Conservation (phyloP, 2,329 filamentous ascomycete genomes). For the Clarireedia hainanense region DNA sequence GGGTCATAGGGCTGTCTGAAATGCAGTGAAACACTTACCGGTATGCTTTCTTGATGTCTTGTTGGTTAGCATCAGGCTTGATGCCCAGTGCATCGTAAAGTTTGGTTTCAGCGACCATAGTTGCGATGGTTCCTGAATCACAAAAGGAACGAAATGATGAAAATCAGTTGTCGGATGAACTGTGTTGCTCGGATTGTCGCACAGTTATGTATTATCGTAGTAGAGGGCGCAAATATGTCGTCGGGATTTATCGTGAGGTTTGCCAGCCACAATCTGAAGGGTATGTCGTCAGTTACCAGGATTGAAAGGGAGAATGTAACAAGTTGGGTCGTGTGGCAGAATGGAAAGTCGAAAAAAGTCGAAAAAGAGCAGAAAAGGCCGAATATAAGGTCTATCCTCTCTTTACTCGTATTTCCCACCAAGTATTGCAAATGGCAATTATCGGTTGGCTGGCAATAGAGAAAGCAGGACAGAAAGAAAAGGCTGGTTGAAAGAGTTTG, state of each 20-base stretch:
- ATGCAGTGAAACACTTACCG: constrained; percentile 45
- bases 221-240: constrained; percentile 8
- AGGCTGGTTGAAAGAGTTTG: not conserved
- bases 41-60: constrained; percentile 97
- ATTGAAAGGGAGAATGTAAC: not conserved
- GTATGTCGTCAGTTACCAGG: constrained; percentile 3
- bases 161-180: too few species aligned
- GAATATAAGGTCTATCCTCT: not conserved
- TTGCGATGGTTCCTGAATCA: constrained; percentile 23
- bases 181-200: not conserved
- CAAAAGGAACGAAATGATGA: not conserved
- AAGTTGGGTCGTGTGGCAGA: not conserved
- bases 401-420: not conserved
- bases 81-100: constrained; percentile 83
- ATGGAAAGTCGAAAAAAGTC: not conserved
- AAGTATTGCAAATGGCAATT: not conserved
- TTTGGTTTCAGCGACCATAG: constrained; percentile 91
- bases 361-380: not conserved
- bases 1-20: not conserved
- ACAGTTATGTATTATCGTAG: not conserved
- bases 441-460: not conserved
- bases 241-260: not conserved
- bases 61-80: constrained; percentile 72
- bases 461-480: not conserved
- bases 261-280: not conserved